Evolutionary conservation across 2,329 filamentous ascomycete species (phyloP), one percentile per base, ranked within the genome.

Genomic region (Penicillium sp.): DNA sequence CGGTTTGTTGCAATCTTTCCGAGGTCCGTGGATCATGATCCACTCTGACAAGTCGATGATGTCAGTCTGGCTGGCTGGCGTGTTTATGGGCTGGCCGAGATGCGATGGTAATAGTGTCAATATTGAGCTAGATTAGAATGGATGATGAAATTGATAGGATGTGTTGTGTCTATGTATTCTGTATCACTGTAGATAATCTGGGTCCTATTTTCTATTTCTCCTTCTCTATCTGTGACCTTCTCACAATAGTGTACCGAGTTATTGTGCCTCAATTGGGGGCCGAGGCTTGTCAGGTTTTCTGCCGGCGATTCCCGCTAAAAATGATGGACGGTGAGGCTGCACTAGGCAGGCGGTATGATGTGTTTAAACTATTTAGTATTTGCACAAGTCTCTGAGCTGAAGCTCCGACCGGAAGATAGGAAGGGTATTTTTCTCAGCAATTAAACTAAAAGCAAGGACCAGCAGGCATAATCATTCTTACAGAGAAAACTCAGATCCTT

Each of bases 21-120:
- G 49, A 52, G 49, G 30, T 22, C 22, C 35, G 28, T 40, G n/a
- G n/a, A n/a, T 22, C 19, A 22, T 22, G 19, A 22, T 37, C 48
- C 51, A 52, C 51, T 35, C 8, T 40, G 51, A 53, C 51, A 40
- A 35, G 19, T 53, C 51, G 51, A 53, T 53, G 51, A 53, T 53
- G 51, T 52, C 49, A 52, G 10, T 26, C 5, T n/a, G n/a, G 4
- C n/a, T 22, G 13, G 33, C 40, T 35, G 49, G 33, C 16, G 19
- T 22, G 14, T 40, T 38, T 6, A 16, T 35, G 19, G 30, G 11
- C 33, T 38, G 49, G 16, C 22, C 49, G 35, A 52, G 49, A 52
- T 51, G 26, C n/a, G 19, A 14, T 22, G 11, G n/a, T 22, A n/a
- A 26, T 25, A 26, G 13, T 22, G 11, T 28, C 43, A 46, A 46